These are phyloP conservation scores for Pseudogymnoascus sp. DNA, from an alignment of 2,329 filamentous ascomycete species.

Conservation along the genomic window DNA sequence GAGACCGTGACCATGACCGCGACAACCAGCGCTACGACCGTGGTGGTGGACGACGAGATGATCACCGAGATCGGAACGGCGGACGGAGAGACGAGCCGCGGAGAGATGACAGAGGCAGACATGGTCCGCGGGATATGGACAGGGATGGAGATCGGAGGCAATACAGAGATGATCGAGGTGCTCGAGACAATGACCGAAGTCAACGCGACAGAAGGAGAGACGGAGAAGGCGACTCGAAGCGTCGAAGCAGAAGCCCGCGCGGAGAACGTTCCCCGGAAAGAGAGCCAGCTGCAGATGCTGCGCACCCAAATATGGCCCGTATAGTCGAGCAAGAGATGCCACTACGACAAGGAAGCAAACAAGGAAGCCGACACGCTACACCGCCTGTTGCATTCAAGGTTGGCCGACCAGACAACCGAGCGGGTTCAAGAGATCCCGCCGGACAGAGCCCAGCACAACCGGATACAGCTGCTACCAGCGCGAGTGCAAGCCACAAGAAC, in stretches of 20 bases:
- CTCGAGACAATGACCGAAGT: conserved; percentile 20
- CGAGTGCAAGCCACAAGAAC: conserved; percentile 3
- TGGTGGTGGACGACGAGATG: conserved; percentile 16
- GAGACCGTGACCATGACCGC: conserved; percentile 22
- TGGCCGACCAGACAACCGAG: conserved; percentile 2
- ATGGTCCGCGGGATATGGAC: conserved; percentile 31
- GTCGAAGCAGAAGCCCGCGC: conserved; percentile 12
- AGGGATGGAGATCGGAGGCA: conserved; percentile 1
- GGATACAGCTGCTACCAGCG: conserved; percentile 12
- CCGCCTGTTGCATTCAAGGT: conserved; percentile 28
- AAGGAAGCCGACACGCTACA: conserved; percentile 19
- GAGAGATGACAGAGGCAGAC: conserved; percentile 25
- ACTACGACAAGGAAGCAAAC: conserved; percentile 16
- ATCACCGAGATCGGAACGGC: conserved; percentile 31
- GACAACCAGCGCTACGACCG: neutral
- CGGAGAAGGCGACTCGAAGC: neutral
- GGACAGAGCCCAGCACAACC: neutral
- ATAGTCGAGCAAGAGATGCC: neutral
- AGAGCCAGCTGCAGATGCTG: neutral
- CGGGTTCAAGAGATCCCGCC: conserved; percentile 10
- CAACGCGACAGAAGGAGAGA: conserved; percentile 9
- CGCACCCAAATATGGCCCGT: neutral
- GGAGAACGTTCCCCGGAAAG: conserved; percentile 9
- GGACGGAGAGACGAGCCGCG: conserved; percentile 29
- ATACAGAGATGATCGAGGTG: conserved; percentile 15